phyloP scores from a whole-genome alignment of 1,284 basidiomycete species.

The Boletus semigastroideus region DNA sequence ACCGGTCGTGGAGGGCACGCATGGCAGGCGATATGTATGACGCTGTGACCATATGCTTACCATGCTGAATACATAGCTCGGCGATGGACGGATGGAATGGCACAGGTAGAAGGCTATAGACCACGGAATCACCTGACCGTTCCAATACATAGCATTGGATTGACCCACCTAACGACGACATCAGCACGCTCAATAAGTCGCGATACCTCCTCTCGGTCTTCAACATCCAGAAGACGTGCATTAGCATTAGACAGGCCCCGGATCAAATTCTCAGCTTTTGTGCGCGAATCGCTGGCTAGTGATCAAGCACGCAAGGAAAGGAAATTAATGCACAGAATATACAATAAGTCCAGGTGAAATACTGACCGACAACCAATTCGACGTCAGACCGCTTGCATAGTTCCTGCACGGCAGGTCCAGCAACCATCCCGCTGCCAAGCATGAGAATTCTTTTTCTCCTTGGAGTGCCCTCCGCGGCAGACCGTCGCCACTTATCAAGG shows the following conservation, averaged over 20 bases:
- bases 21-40: conserved; percentile 89
- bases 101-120: conserved; percentile 72
- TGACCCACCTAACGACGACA: conserved; percentile 64
- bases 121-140: not conserved
- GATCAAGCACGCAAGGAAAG: not conserved
- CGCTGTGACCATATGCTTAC: conserved; percentile 86
- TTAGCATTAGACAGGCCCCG: conserved; percentile 56
- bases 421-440: conserved; percentile 91
- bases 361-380: conserved; percentile 73
- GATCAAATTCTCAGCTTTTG: conserved; percentile 61
- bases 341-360: conserved; percentile 13
- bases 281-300: conserved; percentile 72
- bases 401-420: conserved; percentile 79
- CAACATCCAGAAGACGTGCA: conserved; percentile 64
- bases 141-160: not conserved
- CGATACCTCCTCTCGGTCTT: conserved; percentile 49
- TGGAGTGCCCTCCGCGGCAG: not conserved
- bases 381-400: conserved; percentile 61
- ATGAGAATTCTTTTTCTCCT: conserved; percentile 73
- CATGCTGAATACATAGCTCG: conserved; percentile 70
- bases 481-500: conserved; percentile 45
- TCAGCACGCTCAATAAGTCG: conserved; percentile 58
- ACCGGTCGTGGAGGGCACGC: conserved; percentile 67
- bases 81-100: conserved; percentile 78
- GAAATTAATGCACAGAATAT: conserved; percentile 10